Percentiles rank a stretch among this genome's conserved stretches.
phyloP scores from a whole-genome alignment of 78 protist genomes.

The Isochrysis galbana region DNA sequence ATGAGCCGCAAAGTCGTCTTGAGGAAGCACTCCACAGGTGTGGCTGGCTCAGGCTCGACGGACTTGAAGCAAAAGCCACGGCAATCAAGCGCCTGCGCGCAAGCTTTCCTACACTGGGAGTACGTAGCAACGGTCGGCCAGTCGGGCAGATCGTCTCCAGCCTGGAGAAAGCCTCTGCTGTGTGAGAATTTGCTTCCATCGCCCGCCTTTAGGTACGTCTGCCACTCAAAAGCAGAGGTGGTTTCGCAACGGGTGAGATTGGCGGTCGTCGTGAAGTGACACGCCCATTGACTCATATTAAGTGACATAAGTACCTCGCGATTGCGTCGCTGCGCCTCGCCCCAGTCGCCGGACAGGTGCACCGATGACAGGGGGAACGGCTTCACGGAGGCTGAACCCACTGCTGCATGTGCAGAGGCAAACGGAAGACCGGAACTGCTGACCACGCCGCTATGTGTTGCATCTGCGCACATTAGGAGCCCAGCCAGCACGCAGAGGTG shows the following conservation, averaged over 20 bases:
- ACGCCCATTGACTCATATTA: not conserved
- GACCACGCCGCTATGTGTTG: no score
- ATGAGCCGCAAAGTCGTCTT: not conserved
- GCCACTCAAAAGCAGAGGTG: not conserved
- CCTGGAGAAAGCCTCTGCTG: not conserved
- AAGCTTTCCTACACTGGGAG: not conserved
- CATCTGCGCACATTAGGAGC: no score
- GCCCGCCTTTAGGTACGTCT: not conserved
- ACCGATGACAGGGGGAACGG: no score
- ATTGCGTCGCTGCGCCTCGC: not conserved
- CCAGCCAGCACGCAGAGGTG: no score
- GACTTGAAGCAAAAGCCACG: not conserved
- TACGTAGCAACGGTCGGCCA: not conserved
- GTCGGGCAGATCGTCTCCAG: not conserved
- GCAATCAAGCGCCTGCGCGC: not conserved
- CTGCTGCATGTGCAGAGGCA: no score
- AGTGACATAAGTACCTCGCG: not conserved
- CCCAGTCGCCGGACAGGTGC: not conserved
- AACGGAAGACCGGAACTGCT: no score
- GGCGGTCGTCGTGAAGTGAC: not conserved
- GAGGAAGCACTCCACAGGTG: not conserved
- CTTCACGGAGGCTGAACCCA: no score
- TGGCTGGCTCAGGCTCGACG: no score
- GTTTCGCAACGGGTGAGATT: not conserved
- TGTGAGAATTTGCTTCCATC: not conserved